Evolutionary conservation across 106 monocot species (phyloP).

Genomic region (Gastrodia elata): DNA sequence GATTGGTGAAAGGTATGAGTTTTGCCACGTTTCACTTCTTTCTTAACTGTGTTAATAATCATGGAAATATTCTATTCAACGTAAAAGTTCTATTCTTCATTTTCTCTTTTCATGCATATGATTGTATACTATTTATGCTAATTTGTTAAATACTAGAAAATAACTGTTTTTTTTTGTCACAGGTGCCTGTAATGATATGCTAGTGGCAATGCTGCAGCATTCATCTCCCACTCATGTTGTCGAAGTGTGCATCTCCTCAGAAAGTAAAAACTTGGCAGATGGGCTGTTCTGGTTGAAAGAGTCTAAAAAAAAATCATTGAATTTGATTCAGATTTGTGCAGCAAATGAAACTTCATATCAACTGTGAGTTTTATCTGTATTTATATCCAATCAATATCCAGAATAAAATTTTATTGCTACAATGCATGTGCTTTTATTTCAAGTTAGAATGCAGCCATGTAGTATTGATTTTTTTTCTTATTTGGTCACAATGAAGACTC

Average conservation of each 20-base stretch:
- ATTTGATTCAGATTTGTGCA: constrained; percentile 38
- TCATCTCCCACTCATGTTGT: constrained; percentile 41
- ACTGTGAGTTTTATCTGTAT: constrained; percentile 27
- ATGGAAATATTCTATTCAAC: background rate
- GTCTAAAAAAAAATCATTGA: constrained; percentile 5
- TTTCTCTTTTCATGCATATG: background rate
- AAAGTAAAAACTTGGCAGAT: constrained; percentile 43
- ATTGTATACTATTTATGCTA: background rate
- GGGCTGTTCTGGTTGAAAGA: constrained; percentile 50
- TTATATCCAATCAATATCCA: background rate
- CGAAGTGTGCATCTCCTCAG: constrained; percentile 29
- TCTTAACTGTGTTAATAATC: background rate
- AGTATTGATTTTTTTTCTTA: background rate
- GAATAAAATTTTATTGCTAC: background rate
- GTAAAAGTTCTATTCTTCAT: background rate
- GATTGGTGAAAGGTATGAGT: constrained; percentile 56
- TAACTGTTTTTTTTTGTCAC: constrained; percentile 1
- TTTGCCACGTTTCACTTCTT: background rate
- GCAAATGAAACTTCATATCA: constrained; percentile 25
- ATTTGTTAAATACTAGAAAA: background rate
- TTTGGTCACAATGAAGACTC: background rate
- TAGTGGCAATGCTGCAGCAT: constrained; percentile 47
- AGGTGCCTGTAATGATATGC: constrained; percentile 44
- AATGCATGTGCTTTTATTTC: background rate
- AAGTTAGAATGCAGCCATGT: background rate